Evolutionary conservation across 768 basidiomycete species (phyloP).

Genomic region (Serendipita sp.): DNA sequence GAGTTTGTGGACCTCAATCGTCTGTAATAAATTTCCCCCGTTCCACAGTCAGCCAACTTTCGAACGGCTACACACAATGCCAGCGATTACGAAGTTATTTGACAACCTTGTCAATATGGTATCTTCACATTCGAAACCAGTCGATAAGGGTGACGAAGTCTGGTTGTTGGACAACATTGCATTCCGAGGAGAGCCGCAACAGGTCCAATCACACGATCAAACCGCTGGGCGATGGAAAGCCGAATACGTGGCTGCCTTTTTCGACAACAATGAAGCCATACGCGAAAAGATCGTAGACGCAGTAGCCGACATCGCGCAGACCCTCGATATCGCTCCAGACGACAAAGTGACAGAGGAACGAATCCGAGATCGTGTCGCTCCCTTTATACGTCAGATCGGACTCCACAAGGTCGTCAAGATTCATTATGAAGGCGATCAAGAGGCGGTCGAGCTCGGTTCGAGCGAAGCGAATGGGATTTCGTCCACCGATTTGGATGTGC

Average conservation of each 20-base stretch:
- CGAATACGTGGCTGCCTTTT: constrained; percentile 1
- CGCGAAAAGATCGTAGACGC: background rate
- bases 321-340: background rate
- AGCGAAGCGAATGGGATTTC: background rate
- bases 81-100: background rate
- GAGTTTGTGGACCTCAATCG: no score
- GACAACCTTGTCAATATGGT: background rate
- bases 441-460: background rate
- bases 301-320: background rate
- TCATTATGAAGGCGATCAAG: background rate
- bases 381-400: constrained; percentile 1
- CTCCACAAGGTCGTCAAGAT: background rate
- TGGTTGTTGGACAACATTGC: constrained; percentile 2
- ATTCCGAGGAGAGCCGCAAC: background rate
- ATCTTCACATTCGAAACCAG: background rate
- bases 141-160: background rate
- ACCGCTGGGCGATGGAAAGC: background rate
- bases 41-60: background rate
- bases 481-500: background rate
- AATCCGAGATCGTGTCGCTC: background rate
- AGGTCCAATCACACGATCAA: background rate
- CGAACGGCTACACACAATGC: background rate
- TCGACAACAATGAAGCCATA: background rate
- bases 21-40: no score
- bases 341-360: background rate